phyloP scores from a whole-genome alignment of 805 yeast species.

The Yarrowia sp. region DNA sequence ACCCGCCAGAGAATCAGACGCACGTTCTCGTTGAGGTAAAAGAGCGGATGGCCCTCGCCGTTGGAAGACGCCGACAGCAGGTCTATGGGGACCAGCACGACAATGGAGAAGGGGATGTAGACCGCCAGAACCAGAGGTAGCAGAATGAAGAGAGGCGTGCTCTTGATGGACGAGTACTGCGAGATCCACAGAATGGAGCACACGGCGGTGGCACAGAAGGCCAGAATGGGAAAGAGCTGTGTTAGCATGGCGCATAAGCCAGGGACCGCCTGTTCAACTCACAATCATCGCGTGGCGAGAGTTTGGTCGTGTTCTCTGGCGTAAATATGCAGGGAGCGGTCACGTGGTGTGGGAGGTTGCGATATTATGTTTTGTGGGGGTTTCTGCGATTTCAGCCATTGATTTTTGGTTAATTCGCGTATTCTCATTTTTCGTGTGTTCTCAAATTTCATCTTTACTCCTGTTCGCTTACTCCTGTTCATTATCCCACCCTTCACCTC shows the following conservation, averaged over 20 bases:
- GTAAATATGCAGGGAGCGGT: neutral
- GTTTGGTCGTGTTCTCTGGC: conserved; percentile 12
- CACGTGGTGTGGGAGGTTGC: conserved; percentile 13
- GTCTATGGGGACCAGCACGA: conserved; percentile 72
- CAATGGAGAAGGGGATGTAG: conserved; percentile 71
- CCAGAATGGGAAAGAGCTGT: conserved; percentile 31
- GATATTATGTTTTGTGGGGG: neutral
- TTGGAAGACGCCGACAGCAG: conserved; percentile 52
- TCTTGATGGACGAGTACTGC: conserved; percentile 40
- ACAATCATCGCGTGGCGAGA: conserved; percentile 25
- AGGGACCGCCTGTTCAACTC: neutral
- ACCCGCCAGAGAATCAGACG: conserved; percentile 66
- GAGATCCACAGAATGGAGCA: conserved; percentile 42
- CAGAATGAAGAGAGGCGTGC: conserved; percentile 46
- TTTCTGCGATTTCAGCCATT: no score
- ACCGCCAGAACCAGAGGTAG: conserved; percentile 57
- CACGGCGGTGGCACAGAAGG: conserved; percentile 37
- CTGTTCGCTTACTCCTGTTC: no score
- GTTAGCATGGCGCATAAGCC: neutral
- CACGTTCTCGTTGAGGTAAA: conserved; percentile 49
- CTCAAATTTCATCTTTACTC: no score
- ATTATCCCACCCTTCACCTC: no score
- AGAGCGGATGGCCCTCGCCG: conserved; percentile 42
- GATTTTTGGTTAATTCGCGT: no score
- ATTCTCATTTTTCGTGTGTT: no score